phyloP scores from a whole-genome alignment of 129 eudicot species.

The Tagetes patula region DNA sequence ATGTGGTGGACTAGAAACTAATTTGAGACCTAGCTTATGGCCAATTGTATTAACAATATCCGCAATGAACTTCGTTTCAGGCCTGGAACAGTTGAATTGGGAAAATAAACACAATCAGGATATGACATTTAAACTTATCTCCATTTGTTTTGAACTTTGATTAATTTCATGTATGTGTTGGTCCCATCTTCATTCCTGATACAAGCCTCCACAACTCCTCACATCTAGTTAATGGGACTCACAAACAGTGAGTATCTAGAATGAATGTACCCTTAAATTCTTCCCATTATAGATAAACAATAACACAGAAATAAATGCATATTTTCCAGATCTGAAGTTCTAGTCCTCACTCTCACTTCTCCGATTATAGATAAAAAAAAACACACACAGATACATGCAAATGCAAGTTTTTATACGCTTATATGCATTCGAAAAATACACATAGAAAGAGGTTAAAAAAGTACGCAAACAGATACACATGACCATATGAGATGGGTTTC shows the following conservation, averaged over 20 bases:
- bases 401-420: not conserved
- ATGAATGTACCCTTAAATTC: not conserved
- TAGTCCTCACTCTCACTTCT: not conserved
- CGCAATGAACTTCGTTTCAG: conserved; percentile 36
- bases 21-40: conserved; percentile 32
- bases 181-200: not conserved
- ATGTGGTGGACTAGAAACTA: conserved; percentile 38
- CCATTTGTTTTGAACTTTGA: not conserved
- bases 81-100: conserved; percentile 20
- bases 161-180: not conserved
- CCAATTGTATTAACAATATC: conserved; percentile 35
- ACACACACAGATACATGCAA: not conserved
- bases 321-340: not conserved
- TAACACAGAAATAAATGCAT: not conserved
- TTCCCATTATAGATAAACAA: not conserved
- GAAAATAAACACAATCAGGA: not conserved
- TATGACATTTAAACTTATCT: conserved; percentile 10
- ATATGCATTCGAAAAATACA: not conserved
- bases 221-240: not conserved
- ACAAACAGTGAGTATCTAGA: not conserved
- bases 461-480: not conserved
- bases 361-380: not conserved
- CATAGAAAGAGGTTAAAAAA: not conserved
- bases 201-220: not conserved
- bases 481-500: not conserved